Evolutionary conservation across 2,329 filamentous ascomycete genomes (phyloP), one percentile per base, ranked within the genome.

Genomic region (Alternaria novae-zelandiae): DNA sequence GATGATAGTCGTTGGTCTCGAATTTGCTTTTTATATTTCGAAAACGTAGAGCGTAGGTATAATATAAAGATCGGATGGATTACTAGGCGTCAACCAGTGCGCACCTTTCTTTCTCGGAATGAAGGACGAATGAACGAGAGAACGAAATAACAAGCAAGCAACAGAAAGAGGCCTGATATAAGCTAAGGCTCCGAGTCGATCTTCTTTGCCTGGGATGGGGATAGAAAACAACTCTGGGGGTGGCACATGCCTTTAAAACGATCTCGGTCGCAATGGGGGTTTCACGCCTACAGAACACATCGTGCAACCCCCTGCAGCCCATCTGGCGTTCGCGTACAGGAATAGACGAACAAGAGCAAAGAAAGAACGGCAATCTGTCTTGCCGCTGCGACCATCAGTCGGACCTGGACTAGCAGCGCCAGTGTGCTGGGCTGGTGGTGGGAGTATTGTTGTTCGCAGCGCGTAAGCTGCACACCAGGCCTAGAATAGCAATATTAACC

Each of bases 161-260:
- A 55, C 62, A 36, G 41, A 44, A 59, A 54, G 53, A 36, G 44
- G 49, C 55, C 51, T 58, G 62, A 70, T 69, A 68, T 71, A 66
- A 65, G 50, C 61, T 58, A 53, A 63, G 57, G 56, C 45, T 65
- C 62, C 15, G 26, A 44, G 36, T 36, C 15, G 26, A 59, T 32
- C 54, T 30, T 36, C 30, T 56, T 62, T 67, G 67, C 68, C 68
- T 70, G 63, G 63, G 59, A 61, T 46, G 61, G 36, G 36, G 58
- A 60, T 69, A 53, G 57, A 63, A 64, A 68, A 70, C 58, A 54
- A 36, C 30, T 64, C 60, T 67, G 66, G 63, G 68, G 71, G 69
- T 59, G 61, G 36, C 60, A 67, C 66, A 64, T 70, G 70, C 72
- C 64, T 77, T 79, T 78, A 77, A 78, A 78, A 77, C 72, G 68